phyloP scores from a whole-genome alignment of 352 stramenopile species.

The Bremia lactucae region DNA sequence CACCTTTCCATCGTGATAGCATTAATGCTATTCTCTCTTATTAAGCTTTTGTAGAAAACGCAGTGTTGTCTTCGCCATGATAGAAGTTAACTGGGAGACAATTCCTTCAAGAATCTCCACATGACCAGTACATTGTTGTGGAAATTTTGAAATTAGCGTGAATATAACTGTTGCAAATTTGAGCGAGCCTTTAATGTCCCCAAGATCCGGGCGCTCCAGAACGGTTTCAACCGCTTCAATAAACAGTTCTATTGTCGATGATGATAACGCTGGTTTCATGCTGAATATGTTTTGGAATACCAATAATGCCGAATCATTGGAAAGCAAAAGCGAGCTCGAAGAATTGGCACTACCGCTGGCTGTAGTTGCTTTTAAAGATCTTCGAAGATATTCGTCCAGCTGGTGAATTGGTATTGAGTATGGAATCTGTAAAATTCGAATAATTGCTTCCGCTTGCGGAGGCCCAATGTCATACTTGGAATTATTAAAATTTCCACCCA shows the following conservation, averaged over 20 bases:
- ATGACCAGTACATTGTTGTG: slow-evolving; percentile 33
- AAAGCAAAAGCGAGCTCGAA: slow-evolving; percentile 26
- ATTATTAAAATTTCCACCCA: slow-evolving; percentile 5
- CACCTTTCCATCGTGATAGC: not conserved
- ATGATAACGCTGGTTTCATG: slow-evolving; percentile 36
- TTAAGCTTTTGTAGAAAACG: slow-evolving; percentile 63
- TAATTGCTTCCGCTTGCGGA: slow-evolving; percentile 59
- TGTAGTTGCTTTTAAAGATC: slow-evolving; percentile 10
- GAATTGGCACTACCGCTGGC: not conserved
- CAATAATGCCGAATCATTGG: slow-evolving; percentile 53
- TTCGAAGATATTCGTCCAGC: slow-evolving; percentile 37
- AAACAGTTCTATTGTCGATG: slow-evolving; percentile 35
- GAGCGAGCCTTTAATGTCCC: slow-evolving; percentile 29
- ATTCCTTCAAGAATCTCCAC: slow-evolving; percentile 37
- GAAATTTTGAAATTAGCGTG: slow-evolving; percentile 52
- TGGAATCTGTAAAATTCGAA: slow-evolving; percentile 40
- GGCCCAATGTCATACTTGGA: slow-evolving; percentile 16
- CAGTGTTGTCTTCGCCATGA: slow-evolving; percentile 58
- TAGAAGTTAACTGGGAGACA: slow-evolving; percentile 29
- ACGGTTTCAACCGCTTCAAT: slow-evolving; percentile 31
- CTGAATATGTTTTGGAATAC: slow-evolving; percentile 71
- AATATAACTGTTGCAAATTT: slow-evolving; percentile 61
- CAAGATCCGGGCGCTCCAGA: slow-evolving; percentile 24
- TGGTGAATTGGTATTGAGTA: slow-evolving; percentile 35
- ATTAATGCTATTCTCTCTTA: slow-evolving; percentile 16